Evolutionary conservation across 1,139 yeast species (phyloP).

Genomic region (Torulaspora pretoriensis): DNA sequence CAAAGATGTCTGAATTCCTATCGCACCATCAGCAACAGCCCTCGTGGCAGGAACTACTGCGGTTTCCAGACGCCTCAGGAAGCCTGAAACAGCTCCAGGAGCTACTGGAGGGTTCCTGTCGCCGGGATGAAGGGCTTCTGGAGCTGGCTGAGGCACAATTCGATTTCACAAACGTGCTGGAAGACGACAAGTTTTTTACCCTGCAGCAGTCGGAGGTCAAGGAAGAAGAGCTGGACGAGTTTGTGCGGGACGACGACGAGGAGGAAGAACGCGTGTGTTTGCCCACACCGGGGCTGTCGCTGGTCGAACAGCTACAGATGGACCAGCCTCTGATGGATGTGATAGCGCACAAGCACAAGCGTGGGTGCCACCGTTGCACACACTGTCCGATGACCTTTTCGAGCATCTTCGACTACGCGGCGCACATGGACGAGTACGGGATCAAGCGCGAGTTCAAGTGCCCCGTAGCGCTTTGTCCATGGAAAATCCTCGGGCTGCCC

Average conservation of each 20-base stretch:
- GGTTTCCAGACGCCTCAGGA: conserved; percentile 7
- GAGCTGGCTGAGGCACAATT: conserved; percentile 2
- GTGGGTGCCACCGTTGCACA: conserved; percentile 49
- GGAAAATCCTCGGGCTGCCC: conserved; percentile 57
- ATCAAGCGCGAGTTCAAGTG: conserved; percentile 47
- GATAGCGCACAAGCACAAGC: conserved; percentile 38
- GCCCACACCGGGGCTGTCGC: conserved; percentile 14
- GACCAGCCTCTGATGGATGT: conserved; percentile 25
- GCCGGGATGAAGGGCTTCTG: conserved; percentile 4
- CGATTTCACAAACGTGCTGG: background rate
- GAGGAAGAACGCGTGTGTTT: conserved; percentile 2
- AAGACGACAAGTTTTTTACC: background rate
- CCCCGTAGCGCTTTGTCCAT: conserved; percentile 54
- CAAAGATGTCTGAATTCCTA: background rate
- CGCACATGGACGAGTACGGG: conserved; percentile 45
- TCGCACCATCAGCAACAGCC: conserved; percentile 1
- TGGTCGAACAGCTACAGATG: conserved; percentile 13
- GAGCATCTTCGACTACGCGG: conserved; percentile 42
- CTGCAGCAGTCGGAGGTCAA: background rate
- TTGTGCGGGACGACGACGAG: background rate
- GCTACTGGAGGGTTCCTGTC: conserved; percentile 4
- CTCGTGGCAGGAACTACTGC: conserved; percentile 8
- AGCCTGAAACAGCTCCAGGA: conserved; percentile 9
- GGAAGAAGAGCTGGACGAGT: conserved; percentile 1
- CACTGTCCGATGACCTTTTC: conserved; percentile 46